phyloP scores from a whole-genome alignment of 371 early-diverging fungal genomes.

The Lichtheimia corymbifera region DNA sequence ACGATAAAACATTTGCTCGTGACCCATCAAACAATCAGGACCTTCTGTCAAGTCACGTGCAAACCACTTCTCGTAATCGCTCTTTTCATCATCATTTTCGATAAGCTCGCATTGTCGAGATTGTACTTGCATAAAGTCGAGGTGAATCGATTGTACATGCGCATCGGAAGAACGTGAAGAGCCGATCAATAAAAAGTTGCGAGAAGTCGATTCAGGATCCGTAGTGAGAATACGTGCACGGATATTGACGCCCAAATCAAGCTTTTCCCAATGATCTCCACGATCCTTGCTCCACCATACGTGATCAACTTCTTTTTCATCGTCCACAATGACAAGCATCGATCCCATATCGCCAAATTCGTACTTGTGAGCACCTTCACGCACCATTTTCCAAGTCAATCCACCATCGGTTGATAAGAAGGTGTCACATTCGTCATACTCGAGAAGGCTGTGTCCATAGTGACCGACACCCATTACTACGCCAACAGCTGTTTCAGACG shows the following conservation, averaged over 20 bases:
- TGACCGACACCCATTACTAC: constrained; percentile 90
- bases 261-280: constrained; percentile 70
- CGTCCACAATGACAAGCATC: constrained; percentile 74
- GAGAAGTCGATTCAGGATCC: constrained; percentile 66
- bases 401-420: constrained; percentile 89
- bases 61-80: constrained; percentile 84
- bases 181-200: constrained; percentile 58
- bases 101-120: constrained; percentile 67
- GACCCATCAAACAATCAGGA: constrained; percentile 88
- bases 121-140: constrained; percentile 73
- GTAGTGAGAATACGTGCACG: constrained; percentile 63
- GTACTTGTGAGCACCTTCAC: constrained; percentile 84
- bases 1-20: constrained; percentile 72
- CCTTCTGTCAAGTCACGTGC: constrained; percentile 61
- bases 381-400: constrained; percentile 76
- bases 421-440: constrained; percentile 79
- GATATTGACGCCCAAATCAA: constrained; percentile 45
- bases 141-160: constrained; percentile 50
- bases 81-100: constrained; percentile 46
- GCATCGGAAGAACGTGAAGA: constrained; percentile 31
- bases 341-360: constrained; percentile 89
- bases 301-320: constrained; percentile 67
- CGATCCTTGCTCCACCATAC: constrained; percentile 81
- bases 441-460: constrained; percentile 71
- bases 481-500: constrained; percentile 79